These are phyloP conservation scores for Pezicula rhizophila DNA, from an alignment of 2,329 filamentous ascomycete species.

Conservation along the genomic window DNA sequence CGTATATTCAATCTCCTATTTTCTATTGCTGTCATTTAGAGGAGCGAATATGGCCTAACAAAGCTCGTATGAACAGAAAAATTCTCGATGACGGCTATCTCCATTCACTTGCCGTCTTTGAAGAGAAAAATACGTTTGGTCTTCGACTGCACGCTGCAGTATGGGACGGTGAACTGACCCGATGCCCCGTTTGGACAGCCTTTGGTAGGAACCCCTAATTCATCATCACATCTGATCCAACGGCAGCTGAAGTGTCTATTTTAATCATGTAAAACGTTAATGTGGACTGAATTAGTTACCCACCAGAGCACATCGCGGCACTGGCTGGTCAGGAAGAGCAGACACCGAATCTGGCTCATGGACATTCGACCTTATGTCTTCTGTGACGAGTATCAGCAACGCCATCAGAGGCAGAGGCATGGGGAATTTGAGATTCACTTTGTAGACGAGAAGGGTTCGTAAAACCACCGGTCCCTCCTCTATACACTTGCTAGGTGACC, in stretches of 20 bases:
- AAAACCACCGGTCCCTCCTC: not conserved
- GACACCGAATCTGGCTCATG: constrained; percentile 43
- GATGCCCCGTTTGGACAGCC: constrained; percentile 58
- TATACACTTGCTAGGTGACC: not conserved
- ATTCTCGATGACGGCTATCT: constrained; percentile 50
- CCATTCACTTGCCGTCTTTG: constrained; percentile 48
- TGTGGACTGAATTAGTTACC: constrained; percentile 37
- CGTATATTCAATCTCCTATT: constrained; percentile 16
- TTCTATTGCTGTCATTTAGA: not conserved
- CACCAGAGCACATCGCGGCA: constrained; percentile 40
- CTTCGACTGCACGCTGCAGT: constrained; percentile 51
- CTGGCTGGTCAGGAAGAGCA: constrained; percentile 45
- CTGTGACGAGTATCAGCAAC: constrained; percentile 47
- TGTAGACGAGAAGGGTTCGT: constrained; percentile 19
- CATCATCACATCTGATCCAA: not conserved
- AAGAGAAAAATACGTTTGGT: constrained; percentile 42
- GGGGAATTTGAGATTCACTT: constrained; percentile 27
- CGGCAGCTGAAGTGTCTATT: not conserved
- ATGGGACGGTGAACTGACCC: constrained; percentile 45
- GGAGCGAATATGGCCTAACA: not conserved
- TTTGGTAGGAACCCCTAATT: constrained; percentile 40
- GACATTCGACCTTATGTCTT: constrained; percentile 55
- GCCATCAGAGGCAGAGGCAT: constrained; percentile 41
- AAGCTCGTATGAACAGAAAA: constrained; percentile 33
- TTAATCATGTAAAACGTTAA: not conserved